Evolutionary conservation across 352 stramenopile species (phyloP), one percentile per base, ranked within the genome.

Genomic region (Blastocystis hominis): DNA sequence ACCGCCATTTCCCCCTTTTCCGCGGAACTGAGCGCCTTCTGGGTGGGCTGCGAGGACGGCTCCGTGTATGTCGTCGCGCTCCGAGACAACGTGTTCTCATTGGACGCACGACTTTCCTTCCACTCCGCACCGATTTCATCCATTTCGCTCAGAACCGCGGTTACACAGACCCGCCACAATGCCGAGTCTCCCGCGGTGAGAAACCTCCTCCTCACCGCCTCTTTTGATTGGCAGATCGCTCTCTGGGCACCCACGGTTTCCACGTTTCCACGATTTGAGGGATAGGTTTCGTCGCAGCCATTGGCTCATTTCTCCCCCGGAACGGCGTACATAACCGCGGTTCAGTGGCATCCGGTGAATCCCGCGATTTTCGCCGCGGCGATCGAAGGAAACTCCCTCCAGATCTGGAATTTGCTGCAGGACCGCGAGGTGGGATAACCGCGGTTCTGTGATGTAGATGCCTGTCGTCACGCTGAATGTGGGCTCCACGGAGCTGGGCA

Each of bases 41-140:
- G 40, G 5, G 47, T 84, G n/a, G 72, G 72, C n/a, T 69, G 72
- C 55, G 47, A 84, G 56, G 72, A 84, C 72, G 72, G 72, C 3
- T 20, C 34, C 4, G 20, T 84, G 50, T n/a, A 46, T 5, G n/a
- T 34, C 20, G 47, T 84, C n/a, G 7, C 20, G 15, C 1, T 84
- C 13, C 72, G 47, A 24, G 54, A 69, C 56, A 66, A 56, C n/a
- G 30, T 84, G 15, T 30, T 84, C 30, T 42, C 72, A 17, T n/a
- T 68, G 17, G 72, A 84, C 15, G 38, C 50, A 4, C 10, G 34
- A 2, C 47, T 64, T 17, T 3, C 9, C 15, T 42, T 55, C n/a
- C 72, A 84, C 56, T 17, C 13, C 34, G 53, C 47, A 4, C 47
- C 54, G 17, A 64, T 84, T 20, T 68, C 47, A 10, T 36, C 20